Evolutionary conservation across 768 basidiomycete genomes (phyloP).

Genomic region (Leccinum rimulosum): DNA sequence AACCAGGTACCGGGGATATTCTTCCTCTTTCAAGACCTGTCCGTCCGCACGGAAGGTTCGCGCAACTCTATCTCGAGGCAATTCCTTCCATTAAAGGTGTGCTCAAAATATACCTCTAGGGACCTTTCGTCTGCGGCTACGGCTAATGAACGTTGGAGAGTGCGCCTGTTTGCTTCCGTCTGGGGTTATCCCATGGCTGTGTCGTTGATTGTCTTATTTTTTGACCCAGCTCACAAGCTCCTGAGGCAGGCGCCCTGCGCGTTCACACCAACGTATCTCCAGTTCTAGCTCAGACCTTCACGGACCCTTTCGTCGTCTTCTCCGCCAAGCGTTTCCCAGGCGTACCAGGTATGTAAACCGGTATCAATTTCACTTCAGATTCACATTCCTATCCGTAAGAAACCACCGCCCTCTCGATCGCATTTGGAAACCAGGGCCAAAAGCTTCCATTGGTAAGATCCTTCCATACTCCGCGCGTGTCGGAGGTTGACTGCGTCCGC

Average conservation of each 20-base stretch:
- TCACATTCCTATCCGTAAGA: slow-evolving; percentile 43
- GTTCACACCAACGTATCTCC: slow-evolving; percentile 71
- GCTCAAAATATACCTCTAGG: slow-evolving; percentile 44
- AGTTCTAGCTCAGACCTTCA: slow-evolving; percentile 81
- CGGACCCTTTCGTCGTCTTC: slow-evolving; percentile 81
- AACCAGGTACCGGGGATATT: slow-evolving; percentile 86
- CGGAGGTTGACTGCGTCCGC: slow-evolving; percentile 23
- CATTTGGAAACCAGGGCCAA: slow-evolving; percentile 87
- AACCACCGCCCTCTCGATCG: slow-evolving; percentile 86
- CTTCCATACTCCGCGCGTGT: slow-evolving; percentile 21
- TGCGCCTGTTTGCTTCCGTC: slow-evolving; percentile 46
- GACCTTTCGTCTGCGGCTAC: slow-evolving; percentile 79
- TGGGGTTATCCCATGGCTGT: slow-evolving; percentile 17
- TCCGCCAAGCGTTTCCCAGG: slow-evolving; percentile 95
- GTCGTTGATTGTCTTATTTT: slow-evolving; percentile 21
- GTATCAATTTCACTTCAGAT: slow-evolving; percentile 12
- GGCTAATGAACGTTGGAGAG: slow-evolving; percentile 89
- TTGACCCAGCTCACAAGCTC: slow-evolving; percentile 60
- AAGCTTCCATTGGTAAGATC: slow-evolving; percentile 77
- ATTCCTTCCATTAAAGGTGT: slow-evolving; percentile 21
- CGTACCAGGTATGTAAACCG: slow-evolving; percentile 66
- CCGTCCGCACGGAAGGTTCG: slow-evolving; percentile 88
- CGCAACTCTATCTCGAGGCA: slow-evolving; percentile 26
- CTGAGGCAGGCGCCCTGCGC: slow-evolving; percentile 60
- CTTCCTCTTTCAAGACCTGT: slow-evolving; percentile 93